phyloP scores from a whole-genome alignment of 169 alveolate species.

The Ichthyophthirius multifiliis region DNA sequence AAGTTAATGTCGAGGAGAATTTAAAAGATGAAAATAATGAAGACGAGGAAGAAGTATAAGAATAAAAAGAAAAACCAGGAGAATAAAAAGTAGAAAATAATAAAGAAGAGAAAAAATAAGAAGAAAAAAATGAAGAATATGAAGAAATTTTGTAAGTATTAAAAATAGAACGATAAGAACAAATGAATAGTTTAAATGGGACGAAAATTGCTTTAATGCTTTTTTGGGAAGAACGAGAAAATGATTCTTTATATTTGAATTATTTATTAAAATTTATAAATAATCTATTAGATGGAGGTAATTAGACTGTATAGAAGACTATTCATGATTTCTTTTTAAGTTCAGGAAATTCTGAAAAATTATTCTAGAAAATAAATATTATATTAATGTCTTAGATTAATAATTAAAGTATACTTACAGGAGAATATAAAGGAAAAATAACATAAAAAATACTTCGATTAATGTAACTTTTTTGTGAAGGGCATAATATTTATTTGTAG shows the following conservation, averaged over 20 bases:
- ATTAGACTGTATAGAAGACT: conserved; percentile 22
- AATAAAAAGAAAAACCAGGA: too few relatives aligned
- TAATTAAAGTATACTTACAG: background rate
- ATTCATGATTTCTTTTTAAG: conserved; percentile 29
- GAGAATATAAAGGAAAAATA: conserved; percentile 5
- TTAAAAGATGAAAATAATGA: background rate
- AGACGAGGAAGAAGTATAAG: background rate
- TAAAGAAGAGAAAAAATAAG: background rate
- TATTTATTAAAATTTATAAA: conserved; percentile 9
- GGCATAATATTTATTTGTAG: conserved; percentile 30
- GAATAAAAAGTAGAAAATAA: too few relatives aligned
- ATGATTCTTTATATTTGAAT: conserved; percentile 24
- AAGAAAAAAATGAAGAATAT: too few relatives aligned
- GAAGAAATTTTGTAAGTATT: too few relatives aligned
- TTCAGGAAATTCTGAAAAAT: conserved; percentile 2
- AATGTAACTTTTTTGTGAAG: conserved; percentile 27
- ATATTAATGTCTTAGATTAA: background rate
- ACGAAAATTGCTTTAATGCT: conserved; percentile 21
- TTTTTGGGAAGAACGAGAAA: conserved; percentile 34
- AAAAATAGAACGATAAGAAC: conserved; percentile 21
- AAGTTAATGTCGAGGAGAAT: background rate
- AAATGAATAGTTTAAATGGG: conserved; percentile 24
- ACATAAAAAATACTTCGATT: conserved; percentile 6
- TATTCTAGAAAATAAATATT: background rate
- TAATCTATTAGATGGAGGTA: conserved; percentile 23